Conservation (phyloP, 1,284 basidiomycete species). For the Puccinia triticina region DNA sequence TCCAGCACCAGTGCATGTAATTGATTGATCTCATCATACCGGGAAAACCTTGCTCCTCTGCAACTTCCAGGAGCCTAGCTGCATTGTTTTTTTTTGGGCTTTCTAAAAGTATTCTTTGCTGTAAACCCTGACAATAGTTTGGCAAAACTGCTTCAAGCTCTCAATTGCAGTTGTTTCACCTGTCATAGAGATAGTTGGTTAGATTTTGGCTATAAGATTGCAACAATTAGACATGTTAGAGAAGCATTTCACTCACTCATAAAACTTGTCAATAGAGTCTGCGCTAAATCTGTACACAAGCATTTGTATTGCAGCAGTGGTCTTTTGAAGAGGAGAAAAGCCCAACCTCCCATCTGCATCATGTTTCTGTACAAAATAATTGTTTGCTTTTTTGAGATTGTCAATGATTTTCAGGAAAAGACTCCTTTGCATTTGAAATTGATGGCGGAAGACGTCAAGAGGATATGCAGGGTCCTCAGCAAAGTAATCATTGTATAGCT, state of each 20-base stretch:
- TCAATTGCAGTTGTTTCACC: neutral
- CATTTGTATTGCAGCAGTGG: neutral
- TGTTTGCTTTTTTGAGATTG: too few relatives aligned
- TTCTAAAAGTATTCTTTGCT: neutral
- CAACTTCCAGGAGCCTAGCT: neutral
- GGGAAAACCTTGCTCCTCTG: neutral
- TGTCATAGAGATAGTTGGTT: neutral
- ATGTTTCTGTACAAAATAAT: neutral
- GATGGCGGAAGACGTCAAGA: neutral
- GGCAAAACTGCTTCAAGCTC: neutral
- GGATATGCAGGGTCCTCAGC: neutral
- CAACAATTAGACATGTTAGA: neutral
- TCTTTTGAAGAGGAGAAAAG: constrained; percentile 2
- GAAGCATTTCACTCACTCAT: neutral
- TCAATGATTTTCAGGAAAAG: neutral
- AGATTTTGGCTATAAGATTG: neutral
- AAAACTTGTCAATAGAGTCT: constrained; percentile 7
- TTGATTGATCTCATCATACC: neutral
- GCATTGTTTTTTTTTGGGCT: neutral
- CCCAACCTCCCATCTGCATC: neutral
- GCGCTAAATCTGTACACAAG: constrained; percentile 12
- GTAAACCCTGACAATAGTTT: neutral
- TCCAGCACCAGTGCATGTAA: constrained; percentile 1
- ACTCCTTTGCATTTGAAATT: neutral
- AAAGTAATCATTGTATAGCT: neutral